A percentile compares a stretch with the other conserved stretches of the same genome.
phyloP scores from a whole-genome alignment of 148 eudicot genomes.

The Polygonum aviculare region DNA sequence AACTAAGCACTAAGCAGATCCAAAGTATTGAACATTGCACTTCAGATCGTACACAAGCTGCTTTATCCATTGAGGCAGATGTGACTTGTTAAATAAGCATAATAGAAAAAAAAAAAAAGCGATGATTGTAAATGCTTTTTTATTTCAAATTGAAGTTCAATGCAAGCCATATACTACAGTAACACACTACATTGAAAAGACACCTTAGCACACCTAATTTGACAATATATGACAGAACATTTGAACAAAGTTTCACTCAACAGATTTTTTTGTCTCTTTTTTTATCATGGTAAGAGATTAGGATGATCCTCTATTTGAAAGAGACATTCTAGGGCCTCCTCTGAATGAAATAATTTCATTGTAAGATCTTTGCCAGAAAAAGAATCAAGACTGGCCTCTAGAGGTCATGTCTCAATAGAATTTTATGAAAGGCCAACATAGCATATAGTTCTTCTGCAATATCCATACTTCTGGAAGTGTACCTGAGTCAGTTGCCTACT shows the following conservation, averaged over 20 bases:
- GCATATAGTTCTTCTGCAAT: neutral
- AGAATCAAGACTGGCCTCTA: neutral
- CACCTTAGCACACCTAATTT: neutral
- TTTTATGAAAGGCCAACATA: neutral
- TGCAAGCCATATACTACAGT: neutral
- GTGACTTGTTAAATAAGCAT: neutral
- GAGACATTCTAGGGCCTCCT: neutral
- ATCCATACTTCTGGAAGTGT: slow-evolving; percentile 6
- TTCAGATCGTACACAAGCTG: neutral
- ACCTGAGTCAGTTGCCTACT: slow-evolving; percentile 98
- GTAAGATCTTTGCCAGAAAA: neutral
- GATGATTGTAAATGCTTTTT: neutral
- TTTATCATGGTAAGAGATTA: neutral
- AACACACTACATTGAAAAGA: neutral
- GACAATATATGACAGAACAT: neutral
- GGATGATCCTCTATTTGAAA: neutral
- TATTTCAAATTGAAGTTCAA: neutral
- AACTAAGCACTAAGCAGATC: too few species aligned
- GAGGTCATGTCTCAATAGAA: neutral
- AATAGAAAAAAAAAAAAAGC: neutral
- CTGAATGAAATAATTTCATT: neutral
- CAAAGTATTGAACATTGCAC: neutral
- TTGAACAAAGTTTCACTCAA: neutral
- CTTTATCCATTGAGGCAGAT: neutral
- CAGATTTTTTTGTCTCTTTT: neutral